phyloP scores from a whole-genome alignment of 2,329 filamentous ascomycete species.

The Colletotrichum caudatum region DNA sequence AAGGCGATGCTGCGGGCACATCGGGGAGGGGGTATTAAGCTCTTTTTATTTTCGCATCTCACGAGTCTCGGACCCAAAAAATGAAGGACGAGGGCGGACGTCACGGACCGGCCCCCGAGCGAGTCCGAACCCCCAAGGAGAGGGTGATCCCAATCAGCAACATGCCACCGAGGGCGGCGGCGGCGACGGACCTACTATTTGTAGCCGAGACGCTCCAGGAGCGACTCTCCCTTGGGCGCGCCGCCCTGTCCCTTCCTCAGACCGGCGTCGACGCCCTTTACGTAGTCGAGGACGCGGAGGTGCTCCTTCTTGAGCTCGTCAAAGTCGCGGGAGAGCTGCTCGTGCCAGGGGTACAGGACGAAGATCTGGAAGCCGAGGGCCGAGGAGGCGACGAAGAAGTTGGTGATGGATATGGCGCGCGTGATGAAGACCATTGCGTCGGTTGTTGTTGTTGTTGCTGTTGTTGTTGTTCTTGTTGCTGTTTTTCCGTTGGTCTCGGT shows the following conservation, averaged over 20 bases:
- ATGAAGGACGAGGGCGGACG: not conserved
- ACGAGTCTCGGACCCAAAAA: slow-evolving; percentile 31
- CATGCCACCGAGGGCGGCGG: not conserved
- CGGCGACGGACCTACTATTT: slow-evolving; percentile 34
- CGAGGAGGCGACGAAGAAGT: slow-evolving; percentile 74
- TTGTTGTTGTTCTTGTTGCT: not conserved
- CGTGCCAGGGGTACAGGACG: slow-evolving; percentile 78
- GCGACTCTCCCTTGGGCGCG: slow-evolving; percentile 37
- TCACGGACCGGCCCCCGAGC: slow-evolving; percentile 18
- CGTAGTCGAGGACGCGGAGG: slow-evolving; percentile 54
- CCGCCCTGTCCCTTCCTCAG: slow-evolving; percentile 36
- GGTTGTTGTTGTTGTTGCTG: not conserved
- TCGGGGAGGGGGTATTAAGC: slow-evolving; percentile 13
- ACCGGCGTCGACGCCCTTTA: slow-evolving; percentile 45
- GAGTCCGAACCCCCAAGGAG: not conserved
- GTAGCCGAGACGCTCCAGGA: slow-evolving; percentile 41
- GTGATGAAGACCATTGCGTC: slow-evolving; percentile 52
- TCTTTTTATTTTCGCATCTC: slow-evolving; percentile 27
- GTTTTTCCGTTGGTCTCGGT: not conserved
- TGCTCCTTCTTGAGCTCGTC: slow-evolving; percentile 70
- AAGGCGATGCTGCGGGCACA: not conserved
- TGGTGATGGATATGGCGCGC: slow-evolving; percentile 68
- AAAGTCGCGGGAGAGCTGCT: slow-evolving; percentile 73
- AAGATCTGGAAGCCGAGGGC: slow-evolving; percentile 76
- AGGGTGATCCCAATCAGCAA: not conserved